Base-by-base conservation (phyloP, 805 yeast species). In the Diddensiella transvaalensis region DNA sequence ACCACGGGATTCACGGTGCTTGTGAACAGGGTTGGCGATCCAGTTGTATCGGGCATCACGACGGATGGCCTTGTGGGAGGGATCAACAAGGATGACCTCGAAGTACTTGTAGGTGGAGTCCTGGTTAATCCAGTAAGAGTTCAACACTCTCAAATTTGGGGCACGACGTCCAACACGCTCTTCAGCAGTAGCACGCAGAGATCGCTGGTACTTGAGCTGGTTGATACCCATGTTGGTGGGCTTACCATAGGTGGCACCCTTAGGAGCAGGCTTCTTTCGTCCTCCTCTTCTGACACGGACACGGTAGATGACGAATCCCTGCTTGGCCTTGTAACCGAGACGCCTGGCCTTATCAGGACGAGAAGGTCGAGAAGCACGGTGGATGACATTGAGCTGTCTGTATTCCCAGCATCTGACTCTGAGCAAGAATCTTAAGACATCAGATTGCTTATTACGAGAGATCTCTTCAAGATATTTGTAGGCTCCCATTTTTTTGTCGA, bases 221-320 rank as follows among this genome's bases (percentile, higher is more conserved):
- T 82, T 83, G 65, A 93, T 93, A 87, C 99, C 99, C 81, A 88
- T 96, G 95, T 93, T 93, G 82, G 99, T 93, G 85, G 99, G 99
- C 87, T 93, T 93, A 87, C 99, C 99, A 85, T 93, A 91, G 74
- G 98, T 93, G 71, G 97, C 98, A 87, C 99, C 99, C 93, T 93
- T 93, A 80, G 95, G 89, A 69, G 85, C 97, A 69, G 97, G 97
- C 81, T 96, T 88, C 96, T 93, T 93, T 87, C 99, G 90, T 83
- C 91, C 91, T 83, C 99, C 99, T 80, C 99, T 87, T 81, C 98
- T 88, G 70, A 93, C 98, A 79, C 99, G 88, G 77, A 91, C 79
- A 78, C 99, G 85, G 96, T 79, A 93, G 83, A 93, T 82, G 64
- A 87, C 96, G 75, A 87, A 93, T 68, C 99, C 99, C 83, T 93